phyloP scores from a whole-genome alignment of 1,284 basidiomycete genomes.

The Coriolopsis trogii region DNA sequence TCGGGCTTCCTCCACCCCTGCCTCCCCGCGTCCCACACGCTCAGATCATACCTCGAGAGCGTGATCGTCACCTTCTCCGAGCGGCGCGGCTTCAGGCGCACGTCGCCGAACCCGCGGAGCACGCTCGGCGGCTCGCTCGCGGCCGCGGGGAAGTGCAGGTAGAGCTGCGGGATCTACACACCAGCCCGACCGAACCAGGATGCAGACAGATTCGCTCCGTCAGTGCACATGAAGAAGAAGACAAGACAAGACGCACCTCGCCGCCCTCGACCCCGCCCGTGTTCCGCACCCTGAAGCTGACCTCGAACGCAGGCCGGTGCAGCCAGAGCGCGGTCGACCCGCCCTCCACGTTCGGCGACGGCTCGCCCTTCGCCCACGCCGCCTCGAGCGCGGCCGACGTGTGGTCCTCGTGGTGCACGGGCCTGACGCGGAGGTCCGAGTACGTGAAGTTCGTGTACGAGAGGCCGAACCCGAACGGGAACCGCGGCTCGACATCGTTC shows the following conservation, averaged over 20 bases:
- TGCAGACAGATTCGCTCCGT: neutral
- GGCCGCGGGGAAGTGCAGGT: constrained; percentile 43
- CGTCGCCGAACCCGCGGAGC: constrained; percentile 48
- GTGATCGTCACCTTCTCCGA: constrained; percentile 39
- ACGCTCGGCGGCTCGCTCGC: constrained; percentile 46
- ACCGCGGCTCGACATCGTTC: constrained; percentile 60
- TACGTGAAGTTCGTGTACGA: constrained; percentile 85
- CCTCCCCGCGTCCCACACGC: constrained; percentile 47
- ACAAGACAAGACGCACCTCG: constrained; percentile 50
- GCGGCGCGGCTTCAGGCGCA: constrained; percentile 42
- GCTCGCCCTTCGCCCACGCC: constrained; percentile 57
- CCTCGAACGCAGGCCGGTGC: constrained; percentile 60
- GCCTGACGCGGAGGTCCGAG: constrained; percentile 49
- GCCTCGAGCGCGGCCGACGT: constrained; percentile 41
- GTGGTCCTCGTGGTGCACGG: constrained; percentile 38
- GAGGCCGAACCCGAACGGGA: constrained; percentile 84
- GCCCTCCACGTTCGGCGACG: constrained; percentile 50
- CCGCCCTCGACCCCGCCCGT: constrained; percentile 55
- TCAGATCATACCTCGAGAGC: constrained; percentile 47
- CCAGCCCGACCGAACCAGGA: neutral
- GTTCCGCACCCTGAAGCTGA: constrained; percentile 64
- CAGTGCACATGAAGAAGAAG: too few species aligned
- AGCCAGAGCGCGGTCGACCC: constrained; percentile 64
- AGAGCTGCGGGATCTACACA: constrained; percentile 46
- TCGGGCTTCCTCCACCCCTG: constrained; percentile 57